Evolutionary conservation across 805 yeast genomes (phyloP), one percentile per base, ranked within the genome.

Genomic region (Sugiyamaella lignohabitans): DNA sequence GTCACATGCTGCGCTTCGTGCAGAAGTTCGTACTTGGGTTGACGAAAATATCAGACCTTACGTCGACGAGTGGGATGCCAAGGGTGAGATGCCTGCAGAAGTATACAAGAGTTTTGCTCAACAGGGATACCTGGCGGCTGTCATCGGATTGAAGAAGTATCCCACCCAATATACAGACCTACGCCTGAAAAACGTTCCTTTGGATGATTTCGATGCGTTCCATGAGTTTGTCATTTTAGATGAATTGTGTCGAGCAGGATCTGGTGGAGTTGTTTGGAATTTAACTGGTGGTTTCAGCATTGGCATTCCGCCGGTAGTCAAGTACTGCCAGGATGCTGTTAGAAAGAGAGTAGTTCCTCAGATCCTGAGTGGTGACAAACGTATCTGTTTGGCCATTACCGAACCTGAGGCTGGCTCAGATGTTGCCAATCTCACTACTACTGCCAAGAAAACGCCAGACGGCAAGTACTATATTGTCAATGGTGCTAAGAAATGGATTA

Each of bases 371-470:
- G 73, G 73, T 22, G 56, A 58, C 40, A 69, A 66, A 58, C 62
- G 73, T 34, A 56, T 62, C 46, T 69, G 73, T 45, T 53, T 68
- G 40, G 62, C 69, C 45, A 69, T 68, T 56, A 68, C 73, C 16
- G 73, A 68, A 59, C 73, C 73, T 14, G 70, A 68, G 41, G 73
- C 71, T 11, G 73, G 73, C 22, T 65, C 70, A 19, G 73, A 68
- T 51, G 73, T 68, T 6, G 73, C 73, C 34, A 64, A 64, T 44
- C 45, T 68, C 42, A 63, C 66, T 22, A 64, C 73, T 16, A 58
- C 66, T 30, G 73, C 73, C 21, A 59, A 48, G 41, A 53, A 54
- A 53, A 56, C 66, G 30, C 59, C 58, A n/a, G 71, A 68, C 39
- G 73, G 72, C 32, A 65, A 66, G 63, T 60, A 57, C 55, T 69